Evolutionary conservation across 768 basidiomycete genomes (phyloP), one percentile per base, ranked within the genome.

Genomic region (Rhizopogon sp.): DNA sequence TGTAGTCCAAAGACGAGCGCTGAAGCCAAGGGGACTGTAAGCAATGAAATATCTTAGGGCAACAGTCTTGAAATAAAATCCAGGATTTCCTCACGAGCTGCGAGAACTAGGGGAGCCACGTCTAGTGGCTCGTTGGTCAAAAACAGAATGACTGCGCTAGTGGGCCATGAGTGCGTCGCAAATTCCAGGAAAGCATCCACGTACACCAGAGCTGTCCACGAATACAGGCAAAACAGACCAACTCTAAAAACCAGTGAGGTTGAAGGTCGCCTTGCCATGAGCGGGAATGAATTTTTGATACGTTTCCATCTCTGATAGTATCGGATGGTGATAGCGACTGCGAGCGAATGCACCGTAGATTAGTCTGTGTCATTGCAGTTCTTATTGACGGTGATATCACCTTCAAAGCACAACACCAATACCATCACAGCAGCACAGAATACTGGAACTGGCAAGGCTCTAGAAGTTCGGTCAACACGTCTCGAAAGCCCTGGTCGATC

Each of bases 1-100:
- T 80, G 79, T 6, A 73, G 67, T 31, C 76, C 81, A 60, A 84
- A 80, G 5, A 82, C 63, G 35, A 80, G 47, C 47, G 77, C 72
- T 3, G 77, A 76, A 0, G 68, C 72, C 16, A 83, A 61, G 0
- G 83, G 82, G 22, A 84, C 81, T 82, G 53, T 10, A 25, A 17
- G 22, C 6, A 37, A 39, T 44, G 44, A 53, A 54, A 51, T 28
- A 61, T 44, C 60, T 56, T 17, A 20, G 13, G 8, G 39, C 6
- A 10, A 42, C 14, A n/a, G 5, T 16, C 10, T 11, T 46, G 4
- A 42, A 59, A 39, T 41, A 43, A 44, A 25, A 43, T 5, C 20
- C 13, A 6, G 49, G 22, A 13, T 42, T 41, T 47, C 56, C 79
- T 62, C 55, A 83, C 82, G 58, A 13, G 76, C 70, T 31, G 82